Conservation (phyloP, 2,329 filamentous ascomycete genomes). For the Penicillium sp. region DNA sequence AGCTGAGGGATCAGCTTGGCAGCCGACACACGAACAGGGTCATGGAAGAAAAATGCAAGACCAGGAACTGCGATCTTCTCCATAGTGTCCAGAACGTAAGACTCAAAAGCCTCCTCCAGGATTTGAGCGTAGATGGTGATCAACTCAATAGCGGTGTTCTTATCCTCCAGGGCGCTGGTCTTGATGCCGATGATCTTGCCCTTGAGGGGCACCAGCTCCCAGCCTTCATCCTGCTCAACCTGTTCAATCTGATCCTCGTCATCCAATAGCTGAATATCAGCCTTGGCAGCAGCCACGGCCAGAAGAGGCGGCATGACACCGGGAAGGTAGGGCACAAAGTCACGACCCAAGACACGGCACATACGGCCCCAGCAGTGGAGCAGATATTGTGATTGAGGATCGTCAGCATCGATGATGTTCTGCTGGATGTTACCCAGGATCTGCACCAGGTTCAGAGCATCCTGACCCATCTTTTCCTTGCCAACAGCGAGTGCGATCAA, state of each 20-base stretch:
- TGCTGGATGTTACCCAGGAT: conserved; percentile 83
- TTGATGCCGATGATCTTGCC: conserved; percentile 98
- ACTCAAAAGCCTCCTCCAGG: conserved; percentile 86
- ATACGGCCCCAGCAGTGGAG: conserved; percentile 99
- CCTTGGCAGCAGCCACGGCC: conserved; percentile 88
- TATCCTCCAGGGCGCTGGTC: conserved; percentile 94
- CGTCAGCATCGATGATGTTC: conserved; percentile 82
- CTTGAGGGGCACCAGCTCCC: conserved; percentile 95
- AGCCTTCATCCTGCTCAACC: conserved; percentile 91
- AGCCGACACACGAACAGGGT: conserved; percentile 90
- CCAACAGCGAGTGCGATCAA: conserved; percentile 91
- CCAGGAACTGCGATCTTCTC: conserved; percentile 93
- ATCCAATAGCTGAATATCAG: conserved; percentile 92
- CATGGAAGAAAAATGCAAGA: conserved; percentile 98
- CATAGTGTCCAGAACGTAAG: conserved; percentile 89
- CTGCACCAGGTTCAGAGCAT: conserved; percentile 83
- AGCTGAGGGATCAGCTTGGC: conserved; percentile 93
- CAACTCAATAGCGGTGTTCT: conserved; percentile 99
- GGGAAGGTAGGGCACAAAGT: conserved; percentile 88
- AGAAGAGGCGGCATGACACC: conserved; percentile 93
- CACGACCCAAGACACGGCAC: conserved; percentile 86
- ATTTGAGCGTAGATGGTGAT: conserved; percentile 97
- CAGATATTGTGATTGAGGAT: conserved; percentile 93
- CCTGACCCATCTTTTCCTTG: conserved; percentile 82
- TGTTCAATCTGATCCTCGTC: conserved; percentile 92